Evolutionary conservation across 805 yeast genomes (phyloP).

Genomic region (Kockiozyma suomiensis): DNA sequence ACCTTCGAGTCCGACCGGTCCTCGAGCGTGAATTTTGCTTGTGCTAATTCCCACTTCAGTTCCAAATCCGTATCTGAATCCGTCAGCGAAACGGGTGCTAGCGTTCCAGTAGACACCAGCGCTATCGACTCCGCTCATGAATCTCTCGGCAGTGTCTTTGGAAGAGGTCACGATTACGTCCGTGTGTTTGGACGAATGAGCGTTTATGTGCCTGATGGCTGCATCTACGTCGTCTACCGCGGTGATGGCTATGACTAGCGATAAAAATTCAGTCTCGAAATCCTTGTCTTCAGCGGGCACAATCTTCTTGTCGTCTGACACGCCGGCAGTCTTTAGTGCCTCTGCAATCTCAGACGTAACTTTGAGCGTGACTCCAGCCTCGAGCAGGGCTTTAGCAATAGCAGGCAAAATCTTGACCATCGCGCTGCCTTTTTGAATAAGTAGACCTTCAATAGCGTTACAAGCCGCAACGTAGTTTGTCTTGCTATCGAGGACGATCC

Average conservation of each 20-base stretch:
- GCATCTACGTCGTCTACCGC: constrained; percentile 59
- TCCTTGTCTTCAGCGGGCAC: constrained; percentile 62
- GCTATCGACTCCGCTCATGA: constrained; percentile 85
- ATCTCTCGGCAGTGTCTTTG: constrained; percentile 68
- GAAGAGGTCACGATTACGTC: constrained; percentile 86
- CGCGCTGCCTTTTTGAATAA: constrained; percentile 58
- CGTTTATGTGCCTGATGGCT: constrained; percentile 85
- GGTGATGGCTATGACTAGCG: constrained; percentile 78
- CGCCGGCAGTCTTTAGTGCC: constrained; percentile 28
- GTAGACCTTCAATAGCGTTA: constrained; percentile 88
- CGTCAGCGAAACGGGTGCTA: constrained; percentile 96
- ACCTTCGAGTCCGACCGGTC: constrained; percentile 98
- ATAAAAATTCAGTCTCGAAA: constrained; percentile 80
- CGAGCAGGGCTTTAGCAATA: constrained; percentile 49
- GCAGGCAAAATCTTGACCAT: constrained; percentile 37
- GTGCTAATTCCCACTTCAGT: constrained; percentile 98
- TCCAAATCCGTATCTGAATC: constrained; percentile 97
- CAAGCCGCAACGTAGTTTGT: constrained; percentile 99
- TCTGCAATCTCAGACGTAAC: constrained; percentile 54
- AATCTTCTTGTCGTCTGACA: constrained; percentile 36
- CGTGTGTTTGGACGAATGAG: constrained; percentile 94
- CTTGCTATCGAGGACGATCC: constrained; percentile 80
- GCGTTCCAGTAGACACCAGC: constrained; percentile 98
- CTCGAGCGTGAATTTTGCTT: constrained; percentile 95
- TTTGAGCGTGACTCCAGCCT: constrained; percentile 73